Percentiles rank a stretch among this genome's conserved stretches.
phyloP scores from a whole-genome alignment of 2,329 filamentous ascomycete genomes.

The Penicillium hordei region DNA sequence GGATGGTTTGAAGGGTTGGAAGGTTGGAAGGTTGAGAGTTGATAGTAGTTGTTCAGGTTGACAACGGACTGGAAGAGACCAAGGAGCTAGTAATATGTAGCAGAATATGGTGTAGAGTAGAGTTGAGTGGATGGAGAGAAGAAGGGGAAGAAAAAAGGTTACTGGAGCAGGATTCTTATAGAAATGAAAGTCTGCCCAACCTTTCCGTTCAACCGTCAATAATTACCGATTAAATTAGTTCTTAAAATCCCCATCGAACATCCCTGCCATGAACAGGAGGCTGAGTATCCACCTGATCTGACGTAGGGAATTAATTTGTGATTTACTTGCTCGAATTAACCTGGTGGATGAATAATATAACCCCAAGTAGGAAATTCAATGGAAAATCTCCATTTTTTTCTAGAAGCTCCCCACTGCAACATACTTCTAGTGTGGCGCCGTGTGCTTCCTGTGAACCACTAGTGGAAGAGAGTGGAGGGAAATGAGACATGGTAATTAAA shows the following conservation, averaged over 20 bases:
- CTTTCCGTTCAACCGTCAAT: slow-evolving; percentile 12
- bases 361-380: slow-evolving; percentile 27
- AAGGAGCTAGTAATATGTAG: not conserved
- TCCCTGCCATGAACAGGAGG: slow-evolving; percentile 33
- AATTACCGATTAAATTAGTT: slow-evolving; percentile 19
- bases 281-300: slow-evolving; percentile 31
- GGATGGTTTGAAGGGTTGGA: slow-evolving; percentile 6
- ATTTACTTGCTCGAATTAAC: slow-evolving; percentile 12
- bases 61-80: not conserved
- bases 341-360: slow-evolving; percentile 18
- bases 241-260: slow-evolving; percentile 19
- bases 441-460: slow-evolving; percentile 14
- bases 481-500: slow-evolving; percentile 10
- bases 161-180: slow-evolving; percentile 9
- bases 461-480: slow-evolving; percentile 5
- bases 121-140: not conserved
- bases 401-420: slow-evolving; percentile 26
- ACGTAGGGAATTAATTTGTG: slow-evolving; percentile 27
- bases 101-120: not conserved
- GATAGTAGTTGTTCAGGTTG: slow-evolving; percentile 3
- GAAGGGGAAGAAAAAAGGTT: not conserved
- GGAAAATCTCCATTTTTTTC: slow-evolving; percentile 25
- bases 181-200: slow-evolving; percentile 5
- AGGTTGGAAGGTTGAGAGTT: slow-evolving; percentile 5
- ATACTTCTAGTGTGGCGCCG: slow-evolving; percentile 7